Conservation (phyloP, 2,329 filamentous ascomycete genomes). For the Aspergillus viridinutans region DNA sequence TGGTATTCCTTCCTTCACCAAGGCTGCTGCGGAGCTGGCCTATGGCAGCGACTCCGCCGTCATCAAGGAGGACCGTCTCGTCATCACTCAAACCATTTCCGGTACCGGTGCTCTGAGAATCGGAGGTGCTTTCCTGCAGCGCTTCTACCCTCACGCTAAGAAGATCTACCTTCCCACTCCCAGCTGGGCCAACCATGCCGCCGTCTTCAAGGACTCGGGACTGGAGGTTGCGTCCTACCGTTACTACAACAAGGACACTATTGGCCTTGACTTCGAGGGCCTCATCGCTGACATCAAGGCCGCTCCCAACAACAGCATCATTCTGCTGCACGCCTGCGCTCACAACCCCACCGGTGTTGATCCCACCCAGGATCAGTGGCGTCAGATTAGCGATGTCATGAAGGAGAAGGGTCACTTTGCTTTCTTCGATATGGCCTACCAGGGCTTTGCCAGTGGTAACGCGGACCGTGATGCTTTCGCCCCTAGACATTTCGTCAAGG, state of each 20-base stretch:
- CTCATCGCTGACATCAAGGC: conserved; percentile 85
- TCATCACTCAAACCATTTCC: conserved; percentile 96
- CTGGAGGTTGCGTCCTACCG: conserved; percentile 91
- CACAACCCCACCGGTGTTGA: conserved; percentile 98
- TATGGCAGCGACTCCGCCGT: conserved; percentile 78
- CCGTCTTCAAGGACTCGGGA: conserved; percentile 90
- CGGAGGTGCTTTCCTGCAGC: conserved; percentile 85
- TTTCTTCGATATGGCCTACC: conserved; percentile 99
- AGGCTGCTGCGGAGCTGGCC: conserved; percentile 82
- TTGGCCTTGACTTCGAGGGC: conserved; percentile 94
- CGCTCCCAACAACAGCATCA: conserved; percentile 79
- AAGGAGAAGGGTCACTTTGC: conserved; percentile 84
- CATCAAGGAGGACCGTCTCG: conserved; percentile 70
- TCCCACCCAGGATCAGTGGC: conserved; percentile 88
- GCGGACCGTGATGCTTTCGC: conserved; percentile 91
- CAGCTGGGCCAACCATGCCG: conserved; percentile 97
- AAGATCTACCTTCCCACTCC: conserved; percentile 94
- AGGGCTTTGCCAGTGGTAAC: conserved; percentile 92
- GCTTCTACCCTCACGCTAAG: conserved; percentile 88
- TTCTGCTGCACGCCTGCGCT: conserved; percentile 93
- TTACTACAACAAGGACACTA: conserved; percentile 99
- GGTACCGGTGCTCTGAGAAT: conserved; percentile 95
- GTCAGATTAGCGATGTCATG: conserved; percentile 78
- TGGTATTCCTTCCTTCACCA: conserved; percentile 89
- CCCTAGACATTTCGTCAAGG: conserved; percentile 84